Base-by-base conservation (phyloP, 2,329 filamentous ascomycete genomes). In the Cercospora beticola region DNA sequence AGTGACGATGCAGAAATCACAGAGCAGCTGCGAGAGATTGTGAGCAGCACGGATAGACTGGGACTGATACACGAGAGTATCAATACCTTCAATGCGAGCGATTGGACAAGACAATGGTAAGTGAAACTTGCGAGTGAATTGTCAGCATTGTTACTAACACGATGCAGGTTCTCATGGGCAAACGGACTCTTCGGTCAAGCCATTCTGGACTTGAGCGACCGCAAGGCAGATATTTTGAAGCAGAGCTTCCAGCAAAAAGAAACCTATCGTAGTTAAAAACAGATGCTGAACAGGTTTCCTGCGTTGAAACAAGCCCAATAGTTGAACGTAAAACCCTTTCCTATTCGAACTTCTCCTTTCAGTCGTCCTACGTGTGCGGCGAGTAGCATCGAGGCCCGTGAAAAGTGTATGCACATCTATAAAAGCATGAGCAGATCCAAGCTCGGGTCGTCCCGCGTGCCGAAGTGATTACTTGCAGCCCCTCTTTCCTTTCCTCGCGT, bases 31-130 rank as follows among this genome's bases (percentile, higher is more conserved):
- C 75, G 75, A 69, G 77, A 82, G 74, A 79, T 86, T 65, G 74
- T 86, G 28, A 80, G 79, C 66, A 83, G 78, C 54, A 86, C 84
- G 5, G 82, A 80, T 73, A 80, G 82, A 4, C 74, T 85, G 30
- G 84, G 84, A 0, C 71, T 86, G 74, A 82, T 86, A 21, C 84
- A 86, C 69, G 84, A 86, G 76, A 85, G 83, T 66, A 80, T 86
- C 69, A 84, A 84, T 69, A 80, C 78, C n/a, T 84, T 81, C 71
- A 82, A 85, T 69, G 74, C 74, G 33, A 79, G 72, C 16, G 76
- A 82, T 67, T 86, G 81, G 79, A 83, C 83, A 28, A 79, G 84
- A 68, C 83, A 83, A 68, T 86, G 83, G 82, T 84, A 64, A 70
- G 74, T 70, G 12, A 40, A 43, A 7, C 3, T 8, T 36, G 8